Conservation (phyloP, 2,329 filamentous ascomycete genomes). For the Neodidymelliopsis sp. region DNA sequence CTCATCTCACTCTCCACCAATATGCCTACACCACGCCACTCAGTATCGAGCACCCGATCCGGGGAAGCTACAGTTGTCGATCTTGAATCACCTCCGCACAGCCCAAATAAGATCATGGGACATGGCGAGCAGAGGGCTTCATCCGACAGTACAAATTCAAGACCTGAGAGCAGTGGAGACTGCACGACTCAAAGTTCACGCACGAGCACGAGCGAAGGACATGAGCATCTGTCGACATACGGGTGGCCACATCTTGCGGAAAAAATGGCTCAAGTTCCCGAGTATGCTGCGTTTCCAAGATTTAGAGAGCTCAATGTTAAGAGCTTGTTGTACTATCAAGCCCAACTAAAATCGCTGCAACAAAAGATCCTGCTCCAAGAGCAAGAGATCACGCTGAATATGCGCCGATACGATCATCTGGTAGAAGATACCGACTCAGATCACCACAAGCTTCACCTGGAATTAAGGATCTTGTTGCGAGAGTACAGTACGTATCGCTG, state of each 20-base stretch:
- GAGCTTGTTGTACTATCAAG: constrained; percentile 4
- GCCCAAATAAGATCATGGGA: too few relatives aligned
- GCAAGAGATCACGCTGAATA: not conserved
- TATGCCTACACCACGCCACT: too few relatives aligned
- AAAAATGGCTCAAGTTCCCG: not conserved
- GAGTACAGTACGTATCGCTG: constrained; percentile 3
- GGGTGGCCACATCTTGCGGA: constrained; percentile 6
- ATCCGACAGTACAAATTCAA: too few relatives aligned
- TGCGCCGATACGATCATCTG: not conserved
- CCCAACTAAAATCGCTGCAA: not conserved
- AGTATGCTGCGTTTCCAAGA: constrained; percentile 7
- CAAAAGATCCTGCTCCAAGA: not conserved
- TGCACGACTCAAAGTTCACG: too few relatives aligned
- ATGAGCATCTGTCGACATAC: too few relatives aligned
- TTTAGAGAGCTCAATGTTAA: not conserved
- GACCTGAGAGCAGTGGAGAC: too few relatives aligned
- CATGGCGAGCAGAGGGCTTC: too few relatives aligned
- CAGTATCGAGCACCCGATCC: too few relatives aligned
- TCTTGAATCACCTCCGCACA: too few relatives aligned
- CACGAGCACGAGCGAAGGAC: too few relatives aligned
- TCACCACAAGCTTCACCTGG: not conserved
- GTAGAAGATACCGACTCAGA: not conserved
- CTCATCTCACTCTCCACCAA: too few relatives aligned
- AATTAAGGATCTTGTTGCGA: not conserved
- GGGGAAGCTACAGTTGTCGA: too few relatives aligned